Conservation (phyloP, 345 rosid genomes). For the Tarenaya hassleriana region DNA sequence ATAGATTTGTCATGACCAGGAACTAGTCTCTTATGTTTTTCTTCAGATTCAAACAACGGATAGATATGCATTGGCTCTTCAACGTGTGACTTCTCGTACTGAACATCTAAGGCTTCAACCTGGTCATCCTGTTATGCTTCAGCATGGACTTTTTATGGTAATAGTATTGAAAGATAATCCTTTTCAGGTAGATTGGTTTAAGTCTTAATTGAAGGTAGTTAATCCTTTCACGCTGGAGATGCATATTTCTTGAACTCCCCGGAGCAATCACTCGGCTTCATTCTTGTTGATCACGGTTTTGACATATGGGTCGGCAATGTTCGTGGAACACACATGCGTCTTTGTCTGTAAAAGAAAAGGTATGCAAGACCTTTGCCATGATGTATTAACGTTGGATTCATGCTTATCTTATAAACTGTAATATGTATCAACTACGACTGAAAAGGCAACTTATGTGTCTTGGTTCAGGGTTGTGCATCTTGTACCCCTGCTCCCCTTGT, state of each 20-base stretch:
- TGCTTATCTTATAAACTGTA: too few relatives aligned
- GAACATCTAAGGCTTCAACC: constrained; percentile 21
- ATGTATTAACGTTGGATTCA: too few relatives aligned
- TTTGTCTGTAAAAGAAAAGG: constrained; percentile 65
- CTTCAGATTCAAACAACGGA: constrained; percentile 69
- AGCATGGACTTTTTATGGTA: constrained; percentile 92
- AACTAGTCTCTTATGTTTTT: background rate
- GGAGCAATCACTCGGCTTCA: constrained; percentile 63
- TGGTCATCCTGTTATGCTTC: constrained; percentile 76
- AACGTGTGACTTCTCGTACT: constrained; percentile 56
- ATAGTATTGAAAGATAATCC: constrained; percentile 5
- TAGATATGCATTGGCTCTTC: constrained; percentile 72
- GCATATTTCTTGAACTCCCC: constrained; percentile 70
- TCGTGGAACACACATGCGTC: constrained; percentile 84
- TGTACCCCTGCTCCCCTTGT: background rate
- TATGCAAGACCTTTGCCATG: constrained; percentile 19
- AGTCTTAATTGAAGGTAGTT: background rate
- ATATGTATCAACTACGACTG: too few relatives aligned
- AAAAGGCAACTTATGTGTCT: too few relatives aligned
- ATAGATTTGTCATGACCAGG: background rate
- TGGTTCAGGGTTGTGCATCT: background rate
- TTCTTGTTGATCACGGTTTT: constrained; percentile 85
- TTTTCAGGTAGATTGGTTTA: background rate
- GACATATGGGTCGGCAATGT: constrained; percentile 94
- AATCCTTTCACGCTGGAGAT: constrained; percentile 54